Evolutionary conservation across 2,329 filamentous ascomycete genomes (phyloP), one percentile per base, ranked within the genome.

Genomic region (Hypoxylon sp.): DNA sequence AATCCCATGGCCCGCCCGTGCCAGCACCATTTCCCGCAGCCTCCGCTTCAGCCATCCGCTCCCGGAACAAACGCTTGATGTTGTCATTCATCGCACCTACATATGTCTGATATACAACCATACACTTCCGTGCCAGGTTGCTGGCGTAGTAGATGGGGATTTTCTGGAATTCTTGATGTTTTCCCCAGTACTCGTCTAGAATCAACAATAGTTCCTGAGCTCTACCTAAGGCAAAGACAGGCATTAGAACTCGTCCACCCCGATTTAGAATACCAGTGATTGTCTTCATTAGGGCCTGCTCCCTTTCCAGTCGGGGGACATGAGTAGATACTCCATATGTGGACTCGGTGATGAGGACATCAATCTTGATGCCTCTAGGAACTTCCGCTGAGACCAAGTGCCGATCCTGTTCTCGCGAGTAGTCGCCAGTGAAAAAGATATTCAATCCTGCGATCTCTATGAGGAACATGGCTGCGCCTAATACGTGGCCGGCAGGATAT

Each of bases 31-130:
- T 92, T 7, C 93, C 92, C 35, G 89, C 90, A 0, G 92, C 91
- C 78, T 97, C 93, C 8, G 93, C 93, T 78, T 97, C 93, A 3
- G 93, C 93, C 89, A 97, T 97, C 52, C 93, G 90, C 80, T 97
- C 94, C 58, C 92, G 88, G 81, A 98, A 98, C n/a, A 97, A 87
- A 10, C 93, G 89, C 80, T 97, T 98, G 84, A 99, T 98, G 75
- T 98, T 98, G 77, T 98, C 95, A 79, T 99, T 99, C 96, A 99
- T 99, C 61, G 94, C 94, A 53, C 94, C 93, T 53, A 98, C 93
- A 76, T 98, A 99, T 1, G 96, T 99, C 79, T 98, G 96, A 78
- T 99, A 99, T 2, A 98, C 94, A 31, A 98, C 89, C 96, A 99
- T 99, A 82, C 96, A 99, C 80, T 97, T 96, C 69, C 95, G 87